Evolutionary conservation across 495 filamentous ascomycete genomes (phyloP), one percentile per base, ranked within the genome.

Genomic region (Wilcoxina mikolae): DNA sequence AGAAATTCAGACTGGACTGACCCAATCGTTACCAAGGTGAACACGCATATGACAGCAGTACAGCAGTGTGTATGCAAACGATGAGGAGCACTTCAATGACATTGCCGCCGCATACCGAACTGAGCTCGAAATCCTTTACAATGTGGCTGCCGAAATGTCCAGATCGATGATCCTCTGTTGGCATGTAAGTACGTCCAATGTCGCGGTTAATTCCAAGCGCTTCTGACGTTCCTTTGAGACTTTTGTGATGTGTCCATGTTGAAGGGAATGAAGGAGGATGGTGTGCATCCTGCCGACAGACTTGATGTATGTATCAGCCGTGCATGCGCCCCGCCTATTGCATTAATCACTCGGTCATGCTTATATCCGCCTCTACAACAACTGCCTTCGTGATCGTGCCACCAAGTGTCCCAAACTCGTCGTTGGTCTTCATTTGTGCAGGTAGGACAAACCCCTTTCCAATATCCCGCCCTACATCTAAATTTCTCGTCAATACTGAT

Each of bases 241-340:
- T 88, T 88, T 71, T 87, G 82, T 69, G 84, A 80, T 29, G 72
- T 83, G 44, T 79, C 83, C 65, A 85, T 88, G 76, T 74, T 83
- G 11, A 67, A 72, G 17, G 83, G 82, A 12, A 85, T 80, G 76
- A 73, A 76, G 60, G 68, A 65, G 7, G 79, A 81, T 56, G 70
- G 74, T 60, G 68, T 75, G 68, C 72, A 80, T 69, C 51, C 77
- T 42, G 80, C 85, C 25, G 75, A 78, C 47, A 75, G 84, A 44
- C 75, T 89, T 42, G 79, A 85, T 41, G 55, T 56, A 52, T 11
- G 26, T 35, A 29, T n/a, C n/a, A n/a, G n/a, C n/a, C n/a, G n/a
- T n/a, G n/a, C n/a, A 2, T n/a, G n/a, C n/a, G n/a, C n/a, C n/a
- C n/a, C n/a, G n/a, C n/a, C n/a, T n/a, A 10, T 47, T 12, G 26